Evolutionary conservation across 306 rosid species (phyloP).

Genomic region (Cucumis cinereus): DNA sequence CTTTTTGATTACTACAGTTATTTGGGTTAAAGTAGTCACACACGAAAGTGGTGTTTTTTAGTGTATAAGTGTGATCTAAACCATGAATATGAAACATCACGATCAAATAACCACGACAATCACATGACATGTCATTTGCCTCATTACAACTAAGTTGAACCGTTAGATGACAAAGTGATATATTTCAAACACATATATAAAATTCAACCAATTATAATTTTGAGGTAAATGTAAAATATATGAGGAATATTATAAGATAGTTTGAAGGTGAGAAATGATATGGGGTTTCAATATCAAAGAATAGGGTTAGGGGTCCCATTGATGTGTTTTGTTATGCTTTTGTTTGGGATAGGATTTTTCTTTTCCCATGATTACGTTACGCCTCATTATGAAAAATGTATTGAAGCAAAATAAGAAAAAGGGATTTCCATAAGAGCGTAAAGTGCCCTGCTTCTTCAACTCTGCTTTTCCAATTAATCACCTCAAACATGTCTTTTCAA

Average conservation of each 20-base stretch:
- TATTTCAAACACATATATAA: no score
- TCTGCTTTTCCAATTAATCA: constrained; percentile 12
- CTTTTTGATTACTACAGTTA: no score
- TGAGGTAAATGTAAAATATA: not conserved
- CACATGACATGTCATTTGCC: no score
- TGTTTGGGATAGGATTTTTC: constrained; percentile 17
- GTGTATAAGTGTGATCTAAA: no score
- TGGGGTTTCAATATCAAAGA: not conserved
- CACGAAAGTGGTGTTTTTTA: no score
- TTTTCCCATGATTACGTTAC: constrained; percentile 17
- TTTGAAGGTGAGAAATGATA: constrained; percentile 1
- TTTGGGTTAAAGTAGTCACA: no score
- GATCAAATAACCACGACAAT: no score
- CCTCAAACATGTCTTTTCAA: constrained; percentile 16
- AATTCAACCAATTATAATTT: not conserved
- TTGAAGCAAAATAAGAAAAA: constrained; percentile 24
- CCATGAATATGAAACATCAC: no score
- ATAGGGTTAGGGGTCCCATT: constrained; percentile 5
- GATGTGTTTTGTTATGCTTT: constrained; percentile 6
- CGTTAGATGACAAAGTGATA: no score
- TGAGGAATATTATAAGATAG: not conserved
- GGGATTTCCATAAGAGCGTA: constrained; percentile 11
- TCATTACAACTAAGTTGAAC: no score
- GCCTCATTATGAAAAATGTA: constrained; percentile 18
- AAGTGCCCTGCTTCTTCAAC: constrained; percentile 1